A percentile compares a stretch with the other conserved stretches of the same genome.
Evolutionary conservation across 805 yeast genomes (phyloP).

Genomic region (Barnettozyma populi): DNA sequence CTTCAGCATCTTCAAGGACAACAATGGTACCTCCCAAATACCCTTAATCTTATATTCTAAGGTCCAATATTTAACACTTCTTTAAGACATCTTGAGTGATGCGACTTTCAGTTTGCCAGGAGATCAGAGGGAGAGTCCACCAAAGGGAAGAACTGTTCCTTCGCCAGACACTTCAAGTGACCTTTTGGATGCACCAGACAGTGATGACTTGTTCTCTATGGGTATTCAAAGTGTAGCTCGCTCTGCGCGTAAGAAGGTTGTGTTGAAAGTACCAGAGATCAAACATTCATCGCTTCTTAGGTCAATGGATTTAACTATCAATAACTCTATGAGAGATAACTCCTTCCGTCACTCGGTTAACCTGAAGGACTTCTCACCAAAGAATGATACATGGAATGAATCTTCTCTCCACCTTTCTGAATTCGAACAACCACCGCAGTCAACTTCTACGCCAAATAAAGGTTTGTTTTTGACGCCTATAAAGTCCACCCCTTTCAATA

Average conservation of each 20-base stretch:
- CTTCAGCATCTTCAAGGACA: constrained; percentile 22
- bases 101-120: constrained; percentile 10
- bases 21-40: constrained; percentile 10
- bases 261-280: neutral
- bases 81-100: constrained; percentile 9
- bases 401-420: constrained; percentile 25
- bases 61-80: neutral
- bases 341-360: neutral
- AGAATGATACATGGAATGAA: neutral
- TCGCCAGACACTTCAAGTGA: neutral
- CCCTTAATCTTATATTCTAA: neutral
- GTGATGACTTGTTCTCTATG: constrained; percentile 13
- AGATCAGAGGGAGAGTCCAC: neutral
- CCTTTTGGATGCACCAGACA: constrained; percentile 2
- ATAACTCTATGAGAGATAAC: neutral
- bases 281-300: neutral
- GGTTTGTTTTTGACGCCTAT: constrained; percentile 5
- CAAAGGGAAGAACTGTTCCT: neutral
- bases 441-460: constrained; percentile 24
- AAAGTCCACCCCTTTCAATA: neutral
- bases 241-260: constrained; percentile 11
- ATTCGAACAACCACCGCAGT: constrained; percentile 24
- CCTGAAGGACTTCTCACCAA: neutral
- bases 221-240: constrained; percentile 8
- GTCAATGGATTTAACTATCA: neutral